Evolutionary conservation across 805 yeast species (phyloP), one percentile per base, ranked within the genome.

Genomic region (Pichia scutulata): DNA sequence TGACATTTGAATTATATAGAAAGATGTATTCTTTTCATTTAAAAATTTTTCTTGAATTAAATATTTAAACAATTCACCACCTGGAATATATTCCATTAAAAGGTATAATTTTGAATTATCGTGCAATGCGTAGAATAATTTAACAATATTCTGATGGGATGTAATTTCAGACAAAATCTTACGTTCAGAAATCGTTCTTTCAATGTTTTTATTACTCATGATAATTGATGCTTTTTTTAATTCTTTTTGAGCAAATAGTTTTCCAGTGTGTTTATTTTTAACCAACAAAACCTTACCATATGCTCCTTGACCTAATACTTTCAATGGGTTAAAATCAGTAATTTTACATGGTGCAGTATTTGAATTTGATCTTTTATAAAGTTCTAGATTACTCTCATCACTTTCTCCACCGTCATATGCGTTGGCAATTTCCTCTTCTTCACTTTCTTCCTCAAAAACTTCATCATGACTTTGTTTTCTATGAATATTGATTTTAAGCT

Each of bases 281-380:
- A 87, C 95, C 18, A 88, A 68, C 16, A 84, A 62, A 4, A 88
- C 96, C 63, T 85, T 87, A 3, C 96, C 96, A 57, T 86, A 88
- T 0, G 96, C 90, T 7, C 96, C 96, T 49, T 82, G 77, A 0
- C 96, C 96, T 9, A 88, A 69, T 0, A 86, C 89, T 58, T 79
- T 82, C 4, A 89, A 62, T 2, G 84, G 84, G 55, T 73, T 79
- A 59, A 88, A 88, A 61, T 88, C 93, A 6, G 54, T 5, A 72
- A 77, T 4, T 43, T 33, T 47, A 24, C 49, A 49, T 3, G 36
- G 45, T 25, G 50, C 30, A 36, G 52, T 52, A 16, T 23, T 47
- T 2, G 57, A 54, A 24, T 49, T 48, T 6, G 53, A 49, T 37
- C 57, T 23, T 41, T 47, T 46, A 19, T 51, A 54, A 9, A 53